These are phyloP conservation scores for Hygrophorus pudorinus DNA, from an alignment of 768 basidiomycete species.

Conservation along the genomic window DNA sequence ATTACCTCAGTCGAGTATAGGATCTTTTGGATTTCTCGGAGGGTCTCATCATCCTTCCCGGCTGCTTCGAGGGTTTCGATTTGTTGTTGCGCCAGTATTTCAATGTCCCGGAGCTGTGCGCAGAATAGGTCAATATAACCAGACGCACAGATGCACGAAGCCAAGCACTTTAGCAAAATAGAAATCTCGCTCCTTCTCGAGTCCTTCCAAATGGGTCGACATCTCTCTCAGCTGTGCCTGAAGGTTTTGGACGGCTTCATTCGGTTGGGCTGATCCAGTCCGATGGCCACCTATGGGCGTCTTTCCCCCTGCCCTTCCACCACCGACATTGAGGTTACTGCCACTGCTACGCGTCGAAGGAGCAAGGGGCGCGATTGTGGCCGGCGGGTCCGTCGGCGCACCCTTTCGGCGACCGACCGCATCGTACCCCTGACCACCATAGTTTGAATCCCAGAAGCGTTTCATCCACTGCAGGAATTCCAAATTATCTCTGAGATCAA, in stretches of 20 bases:
- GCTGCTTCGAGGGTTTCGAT: slow-evolving; percentile 49
- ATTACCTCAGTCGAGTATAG: slow-evolving; percentile 90
- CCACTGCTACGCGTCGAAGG: slow-evolving; percentile 24
- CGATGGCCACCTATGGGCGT: slow-evolving; percentile 68
- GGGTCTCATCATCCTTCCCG: slow-evolving; percentile 46
- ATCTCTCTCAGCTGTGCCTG: slow-evolving; percentile 78
- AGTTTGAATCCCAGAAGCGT: slow-evolving; percentile 91
- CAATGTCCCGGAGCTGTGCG: slow-evolving; percentile 86
- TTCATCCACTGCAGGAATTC: slow-evolving; percentile 98
- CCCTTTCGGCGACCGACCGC: slow-evolving; percentile 74
- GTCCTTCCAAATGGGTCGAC: slow-evolving; percentile 69
- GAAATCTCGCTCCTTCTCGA: slow-evolving; percentile 97
- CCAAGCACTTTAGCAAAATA: slow-evolving; percentile 89
- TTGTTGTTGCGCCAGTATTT: slow-evolving; percentile 83
- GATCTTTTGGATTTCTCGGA: slow-evolving; percentile 83
- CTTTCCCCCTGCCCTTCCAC: slow-evolving; percentile 49
- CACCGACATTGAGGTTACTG: slow-evolving; percentile 22
- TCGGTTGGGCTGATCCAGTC: slow-evolving; percentile 54
- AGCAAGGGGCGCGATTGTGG: slow-evolving; percentile 63
- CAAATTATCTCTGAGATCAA: slow-evolving; percentile 71
- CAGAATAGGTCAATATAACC: neutral
- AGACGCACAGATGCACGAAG: neutral
- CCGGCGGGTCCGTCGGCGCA: slow-evolving; percentile 63
- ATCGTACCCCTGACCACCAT: slow-evolving; percentile 81
- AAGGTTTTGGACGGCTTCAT: slow-evolving; percentile 56